A percentile compares a stretch with the other conserved stretches of the same genome.
Evolutionary conservation across 83 land plant species (phyloP).

Genomic region (Picea mariana): DNA sequence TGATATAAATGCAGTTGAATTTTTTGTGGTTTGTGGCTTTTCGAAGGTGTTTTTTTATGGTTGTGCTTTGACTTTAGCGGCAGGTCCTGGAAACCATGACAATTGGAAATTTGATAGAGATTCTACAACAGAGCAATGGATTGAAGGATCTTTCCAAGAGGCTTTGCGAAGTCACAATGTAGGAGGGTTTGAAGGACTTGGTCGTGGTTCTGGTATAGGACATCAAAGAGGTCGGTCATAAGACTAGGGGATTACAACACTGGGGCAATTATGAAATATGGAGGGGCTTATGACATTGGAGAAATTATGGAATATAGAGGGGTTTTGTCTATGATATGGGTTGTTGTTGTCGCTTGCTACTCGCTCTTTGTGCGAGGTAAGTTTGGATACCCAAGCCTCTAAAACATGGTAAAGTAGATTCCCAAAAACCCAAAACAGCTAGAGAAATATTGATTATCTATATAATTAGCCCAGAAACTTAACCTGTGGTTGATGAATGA

Average conservation of each 20-base stretch:
- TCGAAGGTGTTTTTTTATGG: no score
- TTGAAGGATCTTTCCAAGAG: conserved; percentile 29
- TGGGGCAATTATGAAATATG: conserved; percentile 21
- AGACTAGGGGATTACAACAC: conserved; percentile 18
- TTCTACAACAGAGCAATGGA: conserved; percentile 11
- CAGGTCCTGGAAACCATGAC: conserved; percentile 23
- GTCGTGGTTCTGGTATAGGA: conserved; percentile 24
- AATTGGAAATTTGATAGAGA: conserved; percentile 25
- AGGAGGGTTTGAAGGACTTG: conserved; percentile 25
- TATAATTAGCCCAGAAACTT: no score
- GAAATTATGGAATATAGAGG: conserved; percentile 22
- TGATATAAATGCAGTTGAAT: no score
- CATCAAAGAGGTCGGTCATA: neutral
- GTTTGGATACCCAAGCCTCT: no score
- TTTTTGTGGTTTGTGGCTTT: no score
- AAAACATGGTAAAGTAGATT: no score
- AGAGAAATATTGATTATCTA: no score
- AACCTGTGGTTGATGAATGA: no score
- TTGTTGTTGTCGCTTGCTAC: conserved; percentile 22
- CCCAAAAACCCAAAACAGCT: no score
- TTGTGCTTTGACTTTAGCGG: neutral
- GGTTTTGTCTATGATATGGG: conserved; percentile 18
- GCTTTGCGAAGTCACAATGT: conserved; percentile 33
- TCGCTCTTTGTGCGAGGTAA: conserved; percentile 16
- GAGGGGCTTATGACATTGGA: no score